phyloP scores from a whole-genome alignment of 148 eudicot species.

The Camellia sinensis region DNA sequence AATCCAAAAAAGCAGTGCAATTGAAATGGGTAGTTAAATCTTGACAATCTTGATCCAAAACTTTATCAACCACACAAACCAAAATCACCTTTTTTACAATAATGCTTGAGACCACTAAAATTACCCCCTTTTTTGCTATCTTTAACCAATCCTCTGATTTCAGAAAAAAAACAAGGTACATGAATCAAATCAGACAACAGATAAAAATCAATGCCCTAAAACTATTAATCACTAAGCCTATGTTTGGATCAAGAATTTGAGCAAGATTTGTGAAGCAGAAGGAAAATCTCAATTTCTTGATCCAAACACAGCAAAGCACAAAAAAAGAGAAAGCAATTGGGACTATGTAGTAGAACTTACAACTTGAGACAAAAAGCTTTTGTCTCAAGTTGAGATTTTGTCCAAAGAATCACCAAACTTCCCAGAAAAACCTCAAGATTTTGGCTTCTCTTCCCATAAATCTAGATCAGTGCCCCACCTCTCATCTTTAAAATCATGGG shows the following conservation, averaged over 20 bases:
- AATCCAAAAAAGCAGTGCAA: not conserved
- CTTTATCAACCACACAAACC: conserved; percentile 8
- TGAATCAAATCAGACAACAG: conserved; percentile 1
- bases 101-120: not conserved
- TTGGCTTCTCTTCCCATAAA: conserved; percentile 1
- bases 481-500: not conserved
- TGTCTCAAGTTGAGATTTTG: too few species aligned
- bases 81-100: too few species aligned
- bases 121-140: conserved; percentile 10
- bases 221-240: too few species aligned
- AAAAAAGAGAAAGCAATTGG: not conserved
- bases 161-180: conserved; percentile 1
- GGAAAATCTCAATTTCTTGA: too few species aligned
- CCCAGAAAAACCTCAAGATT: conserved; percentile 23
- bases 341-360: conserved; percentile 25
- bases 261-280: too few species aligned
- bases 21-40: conserved; percentile 8
- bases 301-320: not conserved
- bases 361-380: conserved; percentile 17
- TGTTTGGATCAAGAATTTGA: too few species aligned
- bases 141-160: conserved; percentile 23
- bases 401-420: conserved; percentile 4
- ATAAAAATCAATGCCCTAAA: not conserved
- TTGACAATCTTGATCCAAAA: conserved; percentile 3
- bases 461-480: conserved; percentile 31